Conservation (phyloP, 2,329 filamentous ascomycete species). For the Talaromyces verruculosus region DNA sequence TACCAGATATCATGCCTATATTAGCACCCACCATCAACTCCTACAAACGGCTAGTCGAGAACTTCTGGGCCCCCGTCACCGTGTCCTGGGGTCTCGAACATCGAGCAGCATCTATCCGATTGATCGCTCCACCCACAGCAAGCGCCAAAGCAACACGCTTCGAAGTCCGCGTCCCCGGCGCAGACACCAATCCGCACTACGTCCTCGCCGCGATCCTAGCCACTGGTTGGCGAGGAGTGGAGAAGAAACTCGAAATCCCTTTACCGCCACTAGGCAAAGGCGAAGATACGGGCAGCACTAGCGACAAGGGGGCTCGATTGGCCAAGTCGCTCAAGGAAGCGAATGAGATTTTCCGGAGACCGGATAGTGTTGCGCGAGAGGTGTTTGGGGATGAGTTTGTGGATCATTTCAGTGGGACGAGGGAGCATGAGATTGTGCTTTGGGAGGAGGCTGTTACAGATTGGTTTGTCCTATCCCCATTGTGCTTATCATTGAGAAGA, state of each 20-base stretch:
- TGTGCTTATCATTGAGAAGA: neutral
- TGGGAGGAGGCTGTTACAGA: conserved; percentile 98
- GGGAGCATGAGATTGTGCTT: conserved; percentile 83
- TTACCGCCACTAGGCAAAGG: conserved; percentile 82
- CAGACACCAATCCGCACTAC: conserved; percentile 85
- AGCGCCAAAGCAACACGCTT: conserved; percentile 85
- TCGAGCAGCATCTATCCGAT: conserved; percentile 81
- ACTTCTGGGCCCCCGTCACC: conserved; percentile 98
- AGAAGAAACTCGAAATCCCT: conserved; percentile 83
- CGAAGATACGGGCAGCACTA: conserved; percentile 71
- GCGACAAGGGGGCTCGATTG: conserved; percentile 72
- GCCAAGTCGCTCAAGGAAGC: conserved; percentile 86
- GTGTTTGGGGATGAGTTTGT: conserved; percentile 95
- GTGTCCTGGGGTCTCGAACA: conserved; percentile 97
- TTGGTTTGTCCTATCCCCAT: conserved; percentile 63
- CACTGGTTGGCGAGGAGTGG: conserved; percentile 84
- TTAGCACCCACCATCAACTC: conserved; percentile 94
- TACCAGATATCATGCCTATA: conserved; percentile 94
- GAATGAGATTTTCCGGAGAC: conserved; percentile 71
- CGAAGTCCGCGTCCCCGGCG: conserved; percentile 90
- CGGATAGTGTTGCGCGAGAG: conserved; percentile 84
- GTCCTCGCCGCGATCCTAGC: conserved; percentile 85
- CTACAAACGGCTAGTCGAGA: conserved; percentile 97
- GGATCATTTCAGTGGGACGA: conserved; percentile 88
- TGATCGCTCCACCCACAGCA: conserved; percentile 84